phyloP scores from a whole-genome alignment of 2,329 filamentous ascomycete species.

The Hortaea werneckii region DNA sequence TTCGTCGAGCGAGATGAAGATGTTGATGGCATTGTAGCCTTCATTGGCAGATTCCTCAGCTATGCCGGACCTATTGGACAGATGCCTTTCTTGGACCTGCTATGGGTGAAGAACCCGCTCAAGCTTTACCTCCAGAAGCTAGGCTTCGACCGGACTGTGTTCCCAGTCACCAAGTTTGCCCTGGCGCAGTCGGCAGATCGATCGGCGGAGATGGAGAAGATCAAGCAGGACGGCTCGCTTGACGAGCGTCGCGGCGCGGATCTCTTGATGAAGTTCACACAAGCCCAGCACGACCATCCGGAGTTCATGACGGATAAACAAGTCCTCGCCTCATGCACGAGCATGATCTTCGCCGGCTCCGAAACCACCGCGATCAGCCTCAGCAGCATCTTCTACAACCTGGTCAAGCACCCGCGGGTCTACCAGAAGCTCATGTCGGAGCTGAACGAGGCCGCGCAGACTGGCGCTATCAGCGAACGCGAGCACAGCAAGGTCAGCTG shows the following conservation, averaged over 20 bases:
- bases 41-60: conserved; percentile 53
- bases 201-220: conserved; percentile 42
- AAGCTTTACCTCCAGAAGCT: conserved; percentile 57
- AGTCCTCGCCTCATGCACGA: conserved; percentile 61
- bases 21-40: conserved; percentile 61
- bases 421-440: conserved; percentile 50
- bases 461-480: conserved; percentile 37
- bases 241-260: conserved; percentile 41
- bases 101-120: conserved; percentile 67
- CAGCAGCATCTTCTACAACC: conserved; percentile 61
- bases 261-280: conserved; percentile 61
- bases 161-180: conserved; percentile 64
- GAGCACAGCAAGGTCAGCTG: conserved; percentile 54
- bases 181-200: conserved; percentile 57
- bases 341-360: conserved; percentile 62
- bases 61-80: conserved; percentile 67
- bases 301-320: conserved; percentile 62
- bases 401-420: conserved; percentile 52
- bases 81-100: conserved; percentile 58
- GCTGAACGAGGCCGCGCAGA: conserved; percentile 48
- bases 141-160: conserved; percentile 57
- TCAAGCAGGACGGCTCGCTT: conserved; percentile 30
- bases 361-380: conserved; percentile 73
- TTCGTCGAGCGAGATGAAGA: conserved; percentile 67
- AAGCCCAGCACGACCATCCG: conserved; percentile 55